Evolutionary conservation across 148 eudicot species (phyloP).

Genomic region (Suaeda aralocaspica): DNA sequence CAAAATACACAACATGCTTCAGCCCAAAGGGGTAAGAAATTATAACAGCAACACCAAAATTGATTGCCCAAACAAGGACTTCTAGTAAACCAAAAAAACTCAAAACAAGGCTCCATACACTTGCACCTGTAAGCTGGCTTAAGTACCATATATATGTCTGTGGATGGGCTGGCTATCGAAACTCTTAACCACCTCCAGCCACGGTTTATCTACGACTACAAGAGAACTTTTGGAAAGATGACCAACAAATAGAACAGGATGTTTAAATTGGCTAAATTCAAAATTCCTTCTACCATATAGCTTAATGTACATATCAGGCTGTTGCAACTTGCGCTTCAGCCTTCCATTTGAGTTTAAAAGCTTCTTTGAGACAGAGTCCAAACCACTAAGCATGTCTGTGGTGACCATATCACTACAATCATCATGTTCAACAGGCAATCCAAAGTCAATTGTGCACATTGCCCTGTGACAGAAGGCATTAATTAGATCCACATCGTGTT

Average conservation of each 20-base stretch:
- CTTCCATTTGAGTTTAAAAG: slow-evolving; percentile 33
- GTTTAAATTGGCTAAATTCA: slow-evolving; percentile 44
- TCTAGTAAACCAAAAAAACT: slow-evolving; percentile 11
- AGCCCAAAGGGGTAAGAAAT: slow-evolving; percentile 7
- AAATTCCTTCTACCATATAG: slow-evolving; percentile 51
- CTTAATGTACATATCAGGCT: slow-evolving; percentile 30
- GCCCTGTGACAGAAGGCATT: slow-evolving; percentile 45
- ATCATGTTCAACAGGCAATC: slow-evolving; percentile 56
- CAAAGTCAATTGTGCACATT: slow-evolving; percentile 85
- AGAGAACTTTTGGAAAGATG: slow-evolving; percentile 68
- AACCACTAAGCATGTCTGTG: slow-evolving; percentile 21
- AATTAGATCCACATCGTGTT: neutral
- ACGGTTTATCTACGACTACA: slow-evolving; percentile 78
- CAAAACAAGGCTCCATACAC: neutral
- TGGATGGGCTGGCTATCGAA: slow-evolving; percentile 75
- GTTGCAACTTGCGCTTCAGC: slow-evolving; percentile 49
- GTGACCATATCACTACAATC: slow-evolving; percentile 32
- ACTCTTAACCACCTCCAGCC: slow-evolving; percentile 69
- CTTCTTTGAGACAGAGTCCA: slow-evolving; percentile 37
- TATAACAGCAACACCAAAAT: slow-evolving; percentile 28
- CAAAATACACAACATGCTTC: slow-evolving; percentile 27
- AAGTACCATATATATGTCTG: slow-evolving; percentile 81
- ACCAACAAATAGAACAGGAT: slow-evolving; percentile 82
- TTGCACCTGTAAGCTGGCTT: slow-evolving; percentile 14
- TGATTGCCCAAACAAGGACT: slow-evolving; percentile 30